Percentiles rank a stretch among this genome's conserved stretches.
Conservation (phyloP, 2,329 filamentous ascomycete genomes). For the Scytalidium sp. region DNA sequence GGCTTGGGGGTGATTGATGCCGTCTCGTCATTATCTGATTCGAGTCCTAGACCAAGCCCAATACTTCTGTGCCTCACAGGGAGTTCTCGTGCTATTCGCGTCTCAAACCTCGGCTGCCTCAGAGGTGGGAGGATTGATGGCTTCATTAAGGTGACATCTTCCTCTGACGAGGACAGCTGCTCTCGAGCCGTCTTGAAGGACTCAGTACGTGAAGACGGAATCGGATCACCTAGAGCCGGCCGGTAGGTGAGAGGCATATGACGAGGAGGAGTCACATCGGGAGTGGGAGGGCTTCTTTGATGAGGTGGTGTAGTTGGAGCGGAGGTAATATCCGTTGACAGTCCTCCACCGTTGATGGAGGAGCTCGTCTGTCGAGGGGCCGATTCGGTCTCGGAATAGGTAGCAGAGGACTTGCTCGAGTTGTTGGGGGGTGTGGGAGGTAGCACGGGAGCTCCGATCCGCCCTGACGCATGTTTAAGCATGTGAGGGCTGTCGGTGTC, state of each 20-base stretch:
- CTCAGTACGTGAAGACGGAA: constrained; percentile 43
- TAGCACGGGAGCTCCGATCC: constrained; percentile 38
- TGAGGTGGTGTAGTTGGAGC: constrained; percentile 60
- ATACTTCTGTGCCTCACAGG: constrained; percentile 21
- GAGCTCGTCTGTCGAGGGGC: constrained; percentile 16
- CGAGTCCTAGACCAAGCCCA: constrained; percentile 32
- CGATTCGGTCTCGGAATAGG: constrained; percentile 12
- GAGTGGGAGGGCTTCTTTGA: constrained; percentile 68
- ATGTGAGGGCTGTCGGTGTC: constrained; percentile 26
- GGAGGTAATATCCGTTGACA: constrained; percentile 12
- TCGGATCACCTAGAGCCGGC: constrained; percentile 43
- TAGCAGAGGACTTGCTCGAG: constrained; percentile 55
- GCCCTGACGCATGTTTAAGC: constrained; percentile 27
- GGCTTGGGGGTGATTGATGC: constrained; percentile 24
- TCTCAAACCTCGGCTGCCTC: constrained; percentile 16
- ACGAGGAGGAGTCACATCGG: constrained; percentile 71
- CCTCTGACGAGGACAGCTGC: constrained; percentile 59
- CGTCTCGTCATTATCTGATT: constrained; percentile 33
- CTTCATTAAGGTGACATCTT: constrained; percentile 45
- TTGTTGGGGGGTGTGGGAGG: constrained; percentile 64
- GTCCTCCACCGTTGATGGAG: constrained; percentile 9
- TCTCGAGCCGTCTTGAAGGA: constrained; percentile 73
- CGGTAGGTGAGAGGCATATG: constrained; percentile 43
- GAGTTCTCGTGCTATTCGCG: constrained; percentile 7
- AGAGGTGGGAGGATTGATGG: constrained; percentile 27